Conservation (phyloP, 352 stramenopile species). For the Elongisporangium undulatum region DNA sequence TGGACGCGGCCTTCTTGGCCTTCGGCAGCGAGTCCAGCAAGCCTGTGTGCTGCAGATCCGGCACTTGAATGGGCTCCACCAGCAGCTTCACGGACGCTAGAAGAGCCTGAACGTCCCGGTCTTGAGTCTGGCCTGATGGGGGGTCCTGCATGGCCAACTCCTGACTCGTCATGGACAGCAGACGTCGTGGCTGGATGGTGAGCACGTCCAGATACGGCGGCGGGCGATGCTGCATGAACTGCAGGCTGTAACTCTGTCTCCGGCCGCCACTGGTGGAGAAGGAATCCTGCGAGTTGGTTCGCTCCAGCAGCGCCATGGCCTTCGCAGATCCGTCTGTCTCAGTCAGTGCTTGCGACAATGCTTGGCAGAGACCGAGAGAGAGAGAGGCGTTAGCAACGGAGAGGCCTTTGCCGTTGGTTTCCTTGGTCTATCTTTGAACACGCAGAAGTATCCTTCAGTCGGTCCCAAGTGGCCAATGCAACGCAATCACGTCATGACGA, state of each 20-base stretch:
- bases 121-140: background rate
- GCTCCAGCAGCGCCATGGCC: background rate
- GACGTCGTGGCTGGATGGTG: slow-evolving; percentile 49
- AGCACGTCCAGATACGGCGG: slow-evolving; percentile 64
- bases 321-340: background rate
- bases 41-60: slow-evolving; percentile 53
- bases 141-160: slow-evolving; percentile 16
- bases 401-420: background rate
- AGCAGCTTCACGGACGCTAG: slow-evolving; percentile 40
- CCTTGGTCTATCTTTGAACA: background rate
- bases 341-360: background rate
- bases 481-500: background rate
- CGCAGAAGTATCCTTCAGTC: background rate
- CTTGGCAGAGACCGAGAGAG: background rate
- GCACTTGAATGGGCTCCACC: slow-evolving; percentile 54
- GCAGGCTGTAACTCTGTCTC: background rate
- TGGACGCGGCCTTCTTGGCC: slow-evolving; percentile 3
- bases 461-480: background rate
- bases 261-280: background rate
- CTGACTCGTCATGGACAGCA: slow-evolving; percentile 28
- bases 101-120: slow-evolving; percentile 20
- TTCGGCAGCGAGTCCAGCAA: slow-evolving; percentile 18
- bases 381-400: no score
- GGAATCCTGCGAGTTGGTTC: background rate
- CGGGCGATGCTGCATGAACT: slow-evolving; percentile 3